Conservation (phyloP, 2,329 filamentous ascomycete genomes). For the Scedosporium apiospermum region DNA sequence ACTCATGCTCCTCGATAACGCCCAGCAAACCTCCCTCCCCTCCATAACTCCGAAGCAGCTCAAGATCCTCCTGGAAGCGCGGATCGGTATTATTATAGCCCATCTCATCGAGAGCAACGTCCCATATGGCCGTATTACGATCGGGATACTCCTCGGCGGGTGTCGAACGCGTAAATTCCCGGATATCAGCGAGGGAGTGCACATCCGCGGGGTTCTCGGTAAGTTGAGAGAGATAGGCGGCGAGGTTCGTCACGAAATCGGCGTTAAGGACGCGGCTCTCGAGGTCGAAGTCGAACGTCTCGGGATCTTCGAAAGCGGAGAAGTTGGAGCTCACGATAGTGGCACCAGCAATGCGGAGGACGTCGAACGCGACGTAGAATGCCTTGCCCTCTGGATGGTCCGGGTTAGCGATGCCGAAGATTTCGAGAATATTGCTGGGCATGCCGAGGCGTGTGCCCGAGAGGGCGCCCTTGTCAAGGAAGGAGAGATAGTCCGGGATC, state of each 20-base stretch:
- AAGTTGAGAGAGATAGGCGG: slow-evolving; percentile 46
- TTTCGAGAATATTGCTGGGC: slow-evolving; percentile 47
- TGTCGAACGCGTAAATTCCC: slow-evolving; percentile 43
- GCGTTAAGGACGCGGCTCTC: slow-evolving; percentile 34
- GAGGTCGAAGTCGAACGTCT: slow-evolving; percentile 16
- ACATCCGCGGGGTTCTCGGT: slow-evolving; percentile 48
- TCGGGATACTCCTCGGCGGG: slow-evolving; percentile 48
- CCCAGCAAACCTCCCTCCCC: slow-evolving; percentile 52
- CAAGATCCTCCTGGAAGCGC: slow-evolving; percentile 47
- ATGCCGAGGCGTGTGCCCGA: slow-evolving; percentile 52
- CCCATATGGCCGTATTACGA: slow-evolving; percentile 49
- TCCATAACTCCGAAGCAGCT: slow-evolving; percentile 42
- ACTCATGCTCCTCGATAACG: slow-evolving; percentile 40
- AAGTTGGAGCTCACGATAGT: slow-evolving; percentile 46
- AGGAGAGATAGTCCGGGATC: slow-evolving; percentile 48
- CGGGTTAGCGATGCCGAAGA: slow-evolving; percentile 8
- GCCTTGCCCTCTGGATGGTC: slow-evolving; percentile 25
- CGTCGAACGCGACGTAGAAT: slow-evolving; percentile 41
- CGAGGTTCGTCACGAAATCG: slow-evolving; percentile 50
- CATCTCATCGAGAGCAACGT: slow-evolving; percentile 32
- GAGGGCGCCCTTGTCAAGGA: slow-evolving; percentile 44
- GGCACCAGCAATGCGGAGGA: slow-evolving; percentile 46
- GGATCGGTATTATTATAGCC: slow-evolving; percentile 48
- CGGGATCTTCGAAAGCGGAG: slow-evolving; percentile 20
- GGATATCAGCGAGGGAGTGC: slow-evolving; percentile 37